Conservation (phyloP, 2,329 filamentous ascomycete genomes). For the Ophiobolus disseminans region DNA sequence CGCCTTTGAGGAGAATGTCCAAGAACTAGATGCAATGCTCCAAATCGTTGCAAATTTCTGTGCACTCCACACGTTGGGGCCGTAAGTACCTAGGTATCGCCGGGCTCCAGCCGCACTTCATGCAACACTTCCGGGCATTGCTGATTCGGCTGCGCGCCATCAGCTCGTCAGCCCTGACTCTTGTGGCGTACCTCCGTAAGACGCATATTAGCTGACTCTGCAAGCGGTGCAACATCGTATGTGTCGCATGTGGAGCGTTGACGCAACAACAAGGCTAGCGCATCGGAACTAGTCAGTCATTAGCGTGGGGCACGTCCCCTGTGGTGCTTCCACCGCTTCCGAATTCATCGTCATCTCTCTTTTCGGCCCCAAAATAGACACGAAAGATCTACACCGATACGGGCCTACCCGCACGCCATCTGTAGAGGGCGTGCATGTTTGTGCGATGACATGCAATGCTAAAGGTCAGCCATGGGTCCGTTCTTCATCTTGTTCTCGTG, state of each 20-base stretch:
- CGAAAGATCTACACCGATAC: not conserved
- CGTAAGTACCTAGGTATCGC: no score
- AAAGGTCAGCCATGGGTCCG: not conserved
- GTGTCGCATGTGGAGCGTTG: not conserved
- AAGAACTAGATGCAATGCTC: no score
- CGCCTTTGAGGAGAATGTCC: no score
- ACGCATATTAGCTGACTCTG: not conserved
- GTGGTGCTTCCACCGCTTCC: not conserved
- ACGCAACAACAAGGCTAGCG: not conserved
- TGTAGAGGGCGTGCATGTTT: not conserved
- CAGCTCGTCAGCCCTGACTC: not conserved
- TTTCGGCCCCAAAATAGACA: constrained; percentile 2
- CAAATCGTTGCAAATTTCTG: no score
- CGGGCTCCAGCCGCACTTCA: no score
- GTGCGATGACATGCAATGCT: not conserved
- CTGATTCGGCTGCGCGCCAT: not conserved
- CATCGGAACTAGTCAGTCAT: not conserved
- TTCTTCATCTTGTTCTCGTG: not conserved
- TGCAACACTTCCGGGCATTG: no score
- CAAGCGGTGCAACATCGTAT: not conserved
- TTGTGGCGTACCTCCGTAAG: no score
- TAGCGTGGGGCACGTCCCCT: not conserved
- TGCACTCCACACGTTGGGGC: no score
- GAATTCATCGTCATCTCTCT: constrained; percentile 1
- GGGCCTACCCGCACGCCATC: not conserved